A percentile compares a stretch with the other conserved stretches of the same genome.
These are phyloP conservation scores for Cicer bijugum DNA, from an alignment of 306 rosid genomes.

Conservation along the genomic window DNA sequence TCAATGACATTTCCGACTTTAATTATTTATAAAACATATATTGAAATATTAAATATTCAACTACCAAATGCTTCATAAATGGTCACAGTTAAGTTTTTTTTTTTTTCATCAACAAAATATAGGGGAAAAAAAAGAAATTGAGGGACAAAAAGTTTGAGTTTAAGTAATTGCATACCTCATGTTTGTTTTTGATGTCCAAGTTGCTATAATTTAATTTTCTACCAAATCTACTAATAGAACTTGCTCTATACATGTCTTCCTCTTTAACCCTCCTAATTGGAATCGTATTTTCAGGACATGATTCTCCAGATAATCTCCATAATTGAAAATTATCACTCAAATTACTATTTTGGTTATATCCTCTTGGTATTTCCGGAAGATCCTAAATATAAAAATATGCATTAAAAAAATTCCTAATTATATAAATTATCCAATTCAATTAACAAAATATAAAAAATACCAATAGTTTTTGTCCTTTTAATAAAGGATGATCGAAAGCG, in stretches of 20 bases:
- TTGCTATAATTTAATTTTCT: slow-evolving; percentile 61
- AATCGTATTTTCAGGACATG: slow-evolving; percentile 82
- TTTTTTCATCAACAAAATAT: too few relatives aligned
- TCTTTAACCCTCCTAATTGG: slow-evolving; percentile 79
- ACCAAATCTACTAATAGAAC: slow-evolving; percentile 71
- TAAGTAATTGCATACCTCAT: slow-evolving; percentile 49
- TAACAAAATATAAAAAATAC: slow-evolving; percentile 42
- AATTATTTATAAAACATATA: background rate
- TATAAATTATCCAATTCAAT: background rate
- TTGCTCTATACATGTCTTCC: slow-evolving; percentile 71
- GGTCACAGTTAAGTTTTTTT: too few relatives aligned
- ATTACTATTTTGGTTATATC: slow-evolving; percentile 38
- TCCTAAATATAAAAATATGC: slow-evolving; percentile 49
- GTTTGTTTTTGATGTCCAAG: slow-evolving; percentile 73
- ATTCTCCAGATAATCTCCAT: slow-evolving; percentile 68
- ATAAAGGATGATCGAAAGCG: slow-evolving; percentile 82
- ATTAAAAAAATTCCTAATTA: background rate
- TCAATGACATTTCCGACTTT: background rate
- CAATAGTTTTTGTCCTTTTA: slow-evolving; percentile 74
- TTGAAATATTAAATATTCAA: background rate
- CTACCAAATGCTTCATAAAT: too few relatives aligned
- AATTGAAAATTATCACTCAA: slow-evolving; percentile 55
- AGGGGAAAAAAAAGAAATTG: background rate
- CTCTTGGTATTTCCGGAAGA: slow-evolving; percentile 71
- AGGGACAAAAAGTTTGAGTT: background rate